phyloP scores from a whole-genome alignment of 2,329 filamentous ascomycete genomes.

The Colletotrichum lindemuthianum region DNA sequence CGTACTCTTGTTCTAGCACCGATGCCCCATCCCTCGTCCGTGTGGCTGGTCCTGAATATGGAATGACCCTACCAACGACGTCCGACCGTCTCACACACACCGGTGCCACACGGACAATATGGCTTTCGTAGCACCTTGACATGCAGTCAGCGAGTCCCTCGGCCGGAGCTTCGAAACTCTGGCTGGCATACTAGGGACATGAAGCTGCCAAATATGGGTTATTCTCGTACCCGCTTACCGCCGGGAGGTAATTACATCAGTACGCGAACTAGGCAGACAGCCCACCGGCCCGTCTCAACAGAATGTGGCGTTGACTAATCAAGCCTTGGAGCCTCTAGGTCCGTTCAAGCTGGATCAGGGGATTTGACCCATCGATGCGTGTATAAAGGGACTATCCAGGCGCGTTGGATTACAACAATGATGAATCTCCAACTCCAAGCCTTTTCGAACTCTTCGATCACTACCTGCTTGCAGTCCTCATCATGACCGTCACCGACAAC shows the following conservation, averaged over 20 bases:
- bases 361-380: no score
- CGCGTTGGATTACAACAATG: no score
- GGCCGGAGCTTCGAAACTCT: not conserved
- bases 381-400: no score
- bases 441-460: no score
- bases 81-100: no score
- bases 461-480: not conserved
- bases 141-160: conserved; percentile 6
- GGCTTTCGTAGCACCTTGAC: no score
- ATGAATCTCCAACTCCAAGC: not conserved
- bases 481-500: conserved; percentile 17
- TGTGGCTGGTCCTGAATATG: not conserved
- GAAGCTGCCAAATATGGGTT: not conserved
- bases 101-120: no score
- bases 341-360: not conserved
- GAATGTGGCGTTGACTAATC: conserved; percentile 17
- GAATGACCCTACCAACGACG: no score
- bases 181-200: no score
- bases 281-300: conserved; percentile 18
- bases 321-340: not conserved
- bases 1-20: not conserved
- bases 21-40: not conserved
- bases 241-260: not conserved
- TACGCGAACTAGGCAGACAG: not conserved
- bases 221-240: not conserved